Evolutionary conservation across 2,329 filamentous ascomycete species (phyloP), one percentile per base, ranked within the genome.

Genomic region (Nemania sp.): DNA sequence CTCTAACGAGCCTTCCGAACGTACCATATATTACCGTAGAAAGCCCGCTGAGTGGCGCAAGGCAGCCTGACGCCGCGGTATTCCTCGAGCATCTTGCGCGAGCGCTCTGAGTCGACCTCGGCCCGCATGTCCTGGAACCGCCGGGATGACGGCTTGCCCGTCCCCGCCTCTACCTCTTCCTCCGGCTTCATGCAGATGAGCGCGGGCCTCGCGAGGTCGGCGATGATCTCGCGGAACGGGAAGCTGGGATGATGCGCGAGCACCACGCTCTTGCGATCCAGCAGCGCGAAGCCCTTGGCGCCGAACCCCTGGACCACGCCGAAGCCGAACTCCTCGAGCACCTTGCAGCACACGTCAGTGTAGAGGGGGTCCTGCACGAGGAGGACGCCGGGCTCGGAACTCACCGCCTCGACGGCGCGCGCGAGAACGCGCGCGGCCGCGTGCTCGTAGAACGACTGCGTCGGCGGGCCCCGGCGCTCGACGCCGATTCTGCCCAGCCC

Each of bases 261-360:
- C 7, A 66, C 62, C 2, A 69, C 13, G 1, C 66, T 63, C 5
- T 54, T 37, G 0, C 63, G 59, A 37, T 69, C 66, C 3, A 69
- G 29, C 4, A 68, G 39, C 0, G 59, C 15, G 47, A 70, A 65
- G 2, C 63, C 68, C 11, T 40, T 57, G 7, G 57, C 66, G 1
- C 66, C 67, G n/a, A 47, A 65, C 1, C 65, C 45, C 1, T 46
- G 20, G 10, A 69, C 43, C 11, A 67, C 13, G 1, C 50, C 13
- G n/a, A 68, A 29, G 1, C 39, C 62, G 21, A 47, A 48, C 3
- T 51, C 42, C 0, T 0, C 11, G 9, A 69, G 63, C 2, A 65
- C 43, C 1, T 25, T 7, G n/a, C 47, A 63, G 42, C 59, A 61
- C 0, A 65, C 59, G 11, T 34, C 5, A 1, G 58, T 64, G 20